A percentile compares a stretch with the other conserved stretches of the same genome.
phyloP scores from a whole-genome alignment of 2,329 filamentous ascomycete genomes.

The Sphaerulina vaccinii region DNA sequence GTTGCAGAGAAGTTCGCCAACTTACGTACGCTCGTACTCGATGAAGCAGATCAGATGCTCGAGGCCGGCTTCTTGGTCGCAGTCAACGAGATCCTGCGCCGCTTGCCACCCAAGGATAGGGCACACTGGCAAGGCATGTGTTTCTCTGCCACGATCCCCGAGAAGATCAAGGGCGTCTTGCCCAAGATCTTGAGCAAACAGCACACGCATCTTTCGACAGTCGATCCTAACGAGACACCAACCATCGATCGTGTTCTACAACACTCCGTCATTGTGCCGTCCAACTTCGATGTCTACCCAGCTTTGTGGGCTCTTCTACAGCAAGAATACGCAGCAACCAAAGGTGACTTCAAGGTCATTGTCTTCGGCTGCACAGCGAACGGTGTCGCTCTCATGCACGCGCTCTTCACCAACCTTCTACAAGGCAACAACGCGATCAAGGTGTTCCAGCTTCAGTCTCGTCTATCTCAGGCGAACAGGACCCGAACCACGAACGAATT shows the following conservation, averaged over 20 bases:
- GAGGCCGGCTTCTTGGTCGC: conserved; percentile 55
- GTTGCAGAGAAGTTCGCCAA: conserved; percentile 48
- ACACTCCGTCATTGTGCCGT: conserved; percentile 43
- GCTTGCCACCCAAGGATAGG: conserved; percentile 51
- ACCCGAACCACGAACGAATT: conserved; percentile 47
- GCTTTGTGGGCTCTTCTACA: conserved; percentile 48
- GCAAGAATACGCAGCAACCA: conserved; percentile 42
- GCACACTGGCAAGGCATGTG: conserved; percentile 52
- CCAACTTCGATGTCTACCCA: conserved; percentile 46
- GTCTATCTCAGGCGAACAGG: conserved; percentile 44
- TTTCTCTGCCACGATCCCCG: conserved; percentile 48
- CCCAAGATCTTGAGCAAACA: conserved; percentile 45
- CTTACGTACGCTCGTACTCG: conserved; percentile 47
- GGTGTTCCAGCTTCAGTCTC: conserved; percentile 46
- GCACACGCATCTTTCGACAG: conserved; percentile 45
- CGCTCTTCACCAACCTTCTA: conserved; percentile 39
- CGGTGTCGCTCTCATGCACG: conserved; percentile 45
- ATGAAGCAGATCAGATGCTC: conserved; percentile 85
- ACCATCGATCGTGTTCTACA: conserved; percentile 52
- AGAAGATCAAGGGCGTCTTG: conserved; percentile 47
- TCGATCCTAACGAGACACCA: conserved; percentile 46
- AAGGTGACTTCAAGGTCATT: conserved; percentile 46
- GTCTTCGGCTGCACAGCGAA: conserved; percentile 51
- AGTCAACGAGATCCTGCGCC: conserved; percentile 52
- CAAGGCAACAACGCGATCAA: conserved; percentile 35